Evolutionary conservation across 192 early-diverging fungal genomes (phyloP).

Genomic region (Mortierella alpina): DNA sequence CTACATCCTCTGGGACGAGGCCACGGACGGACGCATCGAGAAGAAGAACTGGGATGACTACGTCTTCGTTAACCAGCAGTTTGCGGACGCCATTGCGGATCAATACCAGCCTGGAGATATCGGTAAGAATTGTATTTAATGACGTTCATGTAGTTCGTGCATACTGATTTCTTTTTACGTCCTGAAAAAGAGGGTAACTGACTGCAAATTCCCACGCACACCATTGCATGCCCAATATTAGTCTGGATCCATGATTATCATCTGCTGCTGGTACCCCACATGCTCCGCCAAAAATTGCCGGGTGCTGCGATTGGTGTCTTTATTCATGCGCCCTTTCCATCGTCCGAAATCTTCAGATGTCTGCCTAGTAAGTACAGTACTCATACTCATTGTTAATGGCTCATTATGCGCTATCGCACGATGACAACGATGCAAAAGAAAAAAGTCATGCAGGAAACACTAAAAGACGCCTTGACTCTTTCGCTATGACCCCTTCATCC

Average conservation of each 20-base stretch:
- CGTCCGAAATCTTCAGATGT: constrained; percentile 95
- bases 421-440: not conserved
- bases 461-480: not conserved
- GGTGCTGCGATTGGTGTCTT: constrained; percentile 92
- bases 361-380: constrained; percentile 70
- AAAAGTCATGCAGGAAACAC: not conserved
- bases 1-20: constrained; percentile 89
- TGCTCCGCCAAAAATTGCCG: constrained; percentile 85
- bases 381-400: not conserved
- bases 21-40: constrained; percentile 74
- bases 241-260: constrained; percentile 99
- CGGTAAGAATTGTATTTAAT: constrained; percentile 59
- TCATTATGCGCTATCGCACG: too few species aligned
- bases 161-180: constrained; percentile 11
- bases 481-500: not conserved
- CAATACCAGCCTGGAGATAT: constrained; percentile 84
- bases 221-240: not conserved
- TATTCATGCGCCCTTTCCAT: constrained; percentile 96
- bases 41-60: constrained; percentile 83
- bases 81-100: constrained; percentile 77
- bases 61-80: constrained; percentile 80
- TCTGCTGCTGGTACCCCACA: constrained; percentile 88
- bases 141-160: not conserved
- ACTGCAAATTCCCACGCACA: not conserved
- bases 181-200: not conserved